Evolutionary conservation across 2,329 filamentous ascomycete genomes (phyloP).

Genomic region (Sporothrix globosa): DNA sequence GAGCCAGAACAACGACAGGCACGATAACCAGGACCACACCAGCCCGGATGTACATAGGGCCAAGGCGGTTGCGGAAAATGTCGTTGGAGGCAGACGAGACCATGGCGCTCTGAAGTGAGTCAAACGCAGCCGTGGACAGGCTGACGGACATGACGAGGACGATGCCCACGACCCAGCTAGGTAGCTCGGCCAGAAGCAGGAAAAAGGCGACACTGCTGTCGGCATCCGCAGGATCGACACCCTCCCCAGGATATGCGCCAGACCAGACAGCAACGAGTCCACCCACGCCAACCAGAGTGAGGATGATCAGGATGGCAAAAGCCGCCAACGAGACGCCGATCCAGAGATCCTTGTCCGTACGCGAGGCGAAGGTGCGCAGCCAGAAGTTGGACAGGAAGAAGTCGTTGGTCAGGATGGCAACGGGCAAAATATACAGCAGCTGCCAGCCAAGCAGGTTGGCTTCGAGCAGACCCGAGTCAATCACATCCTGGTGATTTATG

Average conservation of each 20-base stretch:
- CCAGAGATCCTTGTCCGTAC: conserved; percentile 76
- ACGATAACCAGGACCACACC: conserved; percentile 73
- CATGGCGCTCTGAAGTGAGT: conserved; percentile 81
- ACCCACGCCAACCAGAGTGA: conserved; percentile 71
- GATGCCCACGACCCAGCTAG: conserved; percentile 79
- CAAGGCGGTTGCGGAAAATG: conserved; percentile 78
- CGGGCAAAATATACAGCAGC: conserved; percentile 79
- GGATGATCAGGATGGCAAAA: conserved; percentile 65
- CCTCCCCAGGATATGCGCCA: conserved; percentile 69
- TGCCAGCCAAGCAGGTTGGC: conserved; percentile 78
- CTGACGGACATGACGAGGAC: conserved; percentile 79
- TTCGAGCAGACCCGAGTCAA: conserved; percentile 69
- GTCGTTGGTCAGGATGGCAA: conserved; percentile 81
- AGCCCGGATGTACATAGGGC: conserved; percentile 71
- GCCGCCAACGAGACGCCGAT: conserved; percentile 72
- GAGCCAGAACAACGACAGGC: conserved; percentile 72
- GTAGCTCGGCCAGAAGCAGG: conserved; percentile 70
- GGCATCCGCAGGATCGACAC: conserved; percentile 44
- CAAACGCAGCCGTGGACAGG: conserved; percentile 76
- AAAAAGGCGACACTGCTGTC: conserved; percentile 75
- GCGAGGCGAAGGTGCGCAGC: conserved; percentile 80
- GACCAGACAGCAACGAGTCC: conserved; percentile 80
- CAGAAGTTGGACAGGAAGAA: conserved; percentile 86
- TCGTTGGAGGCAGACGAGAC: conserved; percentile 80
- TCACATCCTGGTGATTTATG: conserved; percentile 70